A percentile compares a stretch with the other conserved stretches of the same genome.
phyloP scores from a whole-genome alignment of 257 asterid genomes.

The Scutellaria barbata region DNA sequence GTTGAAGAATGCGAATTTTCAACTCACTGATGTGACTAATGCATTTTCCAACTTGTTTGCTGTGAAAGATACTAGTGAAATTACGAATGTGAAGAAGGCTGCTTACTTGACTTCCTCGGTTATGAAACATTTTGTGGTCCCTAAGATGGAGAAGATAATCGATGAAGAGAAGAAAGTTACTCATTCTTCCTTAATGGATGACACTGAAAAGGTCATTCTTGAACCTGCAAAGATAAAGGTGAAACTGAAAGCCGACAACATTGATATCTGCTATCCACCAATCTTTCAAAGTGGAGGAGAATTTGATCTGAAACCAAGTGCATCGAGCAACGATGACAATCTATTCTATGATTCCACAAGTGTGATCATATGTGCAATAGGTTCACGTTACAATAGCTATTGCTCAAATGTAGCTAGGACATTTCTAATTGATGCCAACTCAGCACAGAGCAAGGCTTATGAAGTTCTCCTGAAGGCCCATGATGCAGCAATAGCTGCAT shows the following conservation, averaged over 20 bases:
- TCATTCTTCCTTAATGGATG: slow-evolving; percentile 69
- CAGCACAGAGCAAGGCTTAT: slow-evolving; percentile 65
- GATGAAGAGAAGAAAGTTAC: slow-evolving; percentile 78
- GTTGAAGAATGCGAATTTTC: slow-evolving; percentile 52
- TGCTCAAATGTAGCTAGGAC: slow-evolving; percentile 82
- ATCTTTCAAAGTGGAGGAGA: slow-evolving; percentile 82
- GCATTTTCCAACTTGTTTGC: slow-evolving; percentile 70
- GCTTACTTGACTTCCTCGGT: slow-evolving; percentile 63
- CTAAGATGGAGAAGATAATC: slow-evolving; percentile 61
- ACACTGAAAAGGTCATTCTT: slow-evolving; percentile 70
- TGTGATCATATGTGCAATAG: slow-evolving; percentile 72
- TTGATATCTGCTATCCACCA: slow-evolving; percentile 88
- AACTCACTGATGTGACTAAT: slow-evolving; percentile 54
- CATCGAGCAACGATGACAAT: slow-evolving; percentile 63
- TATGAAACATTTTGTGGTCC: slow-evolving; percentile 71
- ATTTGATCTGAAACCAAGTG: slow-evolving; percentile 76
- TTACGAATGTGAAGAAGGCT: slow-evolving; percentile 61
- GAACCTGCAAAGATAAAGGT: slow-evolving; percentile 70
- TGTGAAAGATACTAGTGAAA: slow-evolving; percentile 63
- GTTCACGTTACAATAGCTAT: slow-evolving; percentile 74
- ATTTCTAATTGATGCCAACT: slow-evolving; percentile 60
- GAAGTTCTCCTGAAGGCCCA: slow-evolving; percentile 76
- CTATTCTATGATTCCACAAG: slow-evolving; percentile 64
- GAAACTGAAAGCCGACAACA: slow-evolving; percentile 74
- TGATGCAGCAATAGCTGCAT: slow-evolving; percentile 66